These are phyloP conservation scores for Cystobasidiaceae sp. DNA, from an alignment of 1,284 basidiomycete species.

Conservation along the genomic window DNA sequence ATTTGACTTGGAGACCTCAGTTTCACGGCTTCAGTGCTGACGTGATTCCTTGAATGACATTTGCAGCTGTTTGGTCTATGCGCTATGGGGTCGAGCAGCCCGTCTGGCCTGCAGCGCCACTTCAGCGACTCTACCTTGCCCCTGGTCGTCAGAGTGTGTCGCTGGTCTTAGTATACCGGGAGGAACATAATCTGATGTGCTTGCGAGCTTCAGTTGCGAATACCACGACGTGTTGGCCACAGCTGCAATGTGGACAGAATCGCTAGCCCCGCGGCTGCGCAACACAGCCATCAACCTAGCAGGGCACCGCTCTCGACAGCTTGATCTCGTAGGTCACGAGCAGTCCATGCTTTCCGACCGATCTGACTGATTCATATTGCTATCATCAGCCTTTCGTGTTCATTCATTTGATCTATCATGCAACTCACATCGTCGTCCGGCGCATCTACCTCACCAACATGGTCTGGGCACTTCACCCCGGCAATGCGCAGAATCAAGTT, in stretches of 20 bases:
- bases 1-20: background rate
- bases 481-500: background rate
- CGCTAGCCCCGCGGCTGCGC: background rate
- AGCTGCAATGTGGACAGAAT: background rate
- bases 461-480: background rate
- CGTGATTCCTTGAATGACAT: no score
- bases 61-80: background rate
- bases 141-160: background rate
- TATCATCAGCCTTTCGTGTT: background rate
- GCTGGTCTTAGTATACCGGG: background rate
- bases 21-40: background rate
- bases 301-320: background rate
- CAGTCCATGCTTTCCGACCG: background rate
- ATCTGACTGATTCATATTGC: background rate
- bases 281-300: background rate
- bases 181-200: background rate
- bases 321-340: background rate
- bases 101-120: background rate
- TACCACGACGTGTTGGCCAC: background rate
- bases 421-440: background rate
- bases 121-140: background rate
- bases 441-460: background rate
- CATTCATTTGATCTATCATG: background rate
- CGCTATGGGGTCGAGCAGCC: background rate
- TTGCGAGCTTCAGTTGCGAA: background rate